Conservation (phyloP, 1,284 basidiomycete species). For the Marasmius sp. region DNA sequence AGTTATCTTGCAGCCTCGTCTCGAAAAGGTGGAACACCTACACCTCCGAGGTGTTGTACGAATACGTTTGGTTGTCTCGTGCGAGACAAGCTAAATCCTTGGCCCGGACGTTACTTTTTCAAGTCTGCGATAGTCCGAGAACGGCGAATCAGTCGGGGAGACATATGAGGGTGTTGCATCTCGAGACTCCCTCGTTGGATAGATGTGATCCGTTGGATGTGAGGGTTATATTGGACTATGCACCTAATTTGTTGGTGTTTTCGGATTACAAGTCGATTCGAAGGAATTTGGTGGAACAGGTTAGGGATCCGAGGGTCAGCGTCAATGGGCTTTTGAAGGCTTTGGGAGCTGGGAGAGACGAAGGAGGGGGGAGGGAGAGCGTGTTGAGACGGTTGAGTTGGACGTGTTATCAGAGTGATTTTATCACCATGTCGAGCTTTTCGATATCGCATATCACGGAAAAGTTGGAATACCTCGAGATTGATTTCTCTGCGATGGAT, state of each 20-base stretch:
- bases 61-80: slow-evolving; percentile 66
- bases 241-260: slow-evolving; percentile 57
- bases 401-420: slow-evolving; percentile 2
- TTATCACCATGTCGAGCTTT: background rate
- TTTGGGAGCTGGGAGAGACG: slow-evolving; percentile 26
- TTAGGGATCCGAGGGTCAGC: slow-evolving; percentile 43
- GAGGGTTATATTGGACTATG: slow-evolving; percentile 61
- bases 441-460: background rate
- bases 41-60: slow-evolving; percentile 55
- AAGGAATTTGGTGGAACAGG: slow-evolving; percentile 44
- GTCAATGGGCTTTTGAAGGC: slow-evolving; percentile 56
- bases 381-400: slow-evolving; percentile 3
- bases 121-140: slow-evolving; percentile 18
- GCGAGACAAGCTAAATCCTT: slow-evolving; percentile 58
- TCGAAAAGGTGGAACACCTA: slow-evolving; percentile 54
- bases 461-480: slow-evolving; percentile 2
- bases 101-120: slow-evolving; percentile 52
- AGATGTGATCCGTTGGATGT: slow-evolving; percentile 67
- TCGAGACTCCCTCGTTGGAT: slow-evolving; percentile 66
- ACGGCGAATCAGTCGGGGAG: slow-evolving; percentile 42
- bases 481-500: background rate
- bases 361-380: background rate
- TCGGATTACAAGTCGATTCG: slow-evolving; percentile 64
- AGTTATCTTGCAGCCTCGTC: slow-evolving; percentile 53
- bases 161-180: slow-evolving; percentile 62